Base-by-base conservation (phyloP, 169 alveolate genomes). In the Plasmodium adleri region DNA sequence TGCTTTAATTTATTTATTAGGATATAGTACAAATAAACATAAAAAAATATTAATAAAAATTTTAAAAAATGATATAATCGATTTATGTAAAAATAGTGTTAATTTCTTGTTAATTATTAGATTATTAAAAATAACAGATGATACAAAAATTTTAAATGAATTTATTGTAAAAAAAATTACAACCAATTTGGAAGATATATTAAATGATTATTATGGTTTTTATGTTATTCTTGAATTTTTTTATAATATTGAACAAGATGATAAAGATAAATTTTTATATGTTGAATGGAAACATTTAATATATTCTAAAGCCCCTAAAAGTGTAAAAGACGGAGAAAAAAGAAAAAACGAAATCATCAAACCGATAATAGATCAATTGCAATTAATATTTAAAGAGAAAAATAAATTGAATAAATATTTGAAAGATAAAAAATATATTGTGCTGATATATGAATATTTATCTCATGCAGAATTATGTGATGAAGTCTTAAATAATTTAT, bases 1-100 rank as follows among this genome's bases (percentile, higher is more conserved):
- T 68, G 91, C 91, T 9, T 62, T 83, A 70, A 83, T 83, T 22
- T 68, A 43, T 70, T 60, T 83, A 47, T 56, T 83, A 70, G 91
- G 91, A 13, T 83, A 70, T 62, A 73, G 86, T n/a, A 83, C 91
- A 12, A 83, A 56, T 72, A 83, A 83, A 83, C 91, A 83, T 67
- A 83, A 83, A 83, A 83, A 83, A 39, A 83, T 4, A 28, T 72
- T 83, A 70, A 70, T 83, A 70, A 83, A 83, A 72, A 62, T 70
- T 17, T 28, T 83, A 45, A 83, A 83, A 83, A 83, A 67, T 43
- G 26, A 83, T 83, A 68, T 83, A 10, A 12, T 52, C 13, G 91
- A 83, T 10, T 70, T 83, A 56, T 83, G 91, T 39, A 83, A 83
- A 83, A 83, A 67, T 58, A 70, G 91, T 39, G 85, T 83, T 5